A percentile compares a stretch with the other conserved stretches of the same genome.
Evolutionary conservation across 2,329 filamentous ascomycete genomes (phyloP).

Genomic region (Scedosporium minutisporum): DNA sequence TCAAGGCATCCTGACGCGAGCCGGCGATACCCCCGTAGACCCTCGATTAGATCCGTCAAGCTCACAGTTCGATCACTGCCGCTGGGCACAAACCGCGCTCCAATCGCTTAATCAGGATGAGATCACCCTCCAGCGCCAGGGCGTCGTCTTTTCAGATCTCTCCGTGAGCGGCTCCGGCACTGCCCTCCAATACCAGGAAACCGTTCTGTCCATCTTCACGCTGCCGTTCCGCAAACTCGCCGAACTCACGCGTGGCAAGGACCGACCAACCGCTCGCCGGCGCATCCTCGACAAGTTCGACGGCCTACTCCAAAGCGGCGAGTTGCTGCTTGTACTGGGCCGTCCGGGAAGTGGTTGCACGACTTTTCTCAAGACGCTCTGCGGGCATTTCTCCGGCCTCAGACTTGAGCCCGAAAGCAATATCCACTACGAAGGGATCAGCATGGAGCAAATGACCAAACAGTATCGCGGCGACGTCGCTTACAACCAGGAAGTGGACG

Average conservation of each 20-base stretch:
- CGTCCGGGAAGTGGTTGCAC: conserved; percentile 65
- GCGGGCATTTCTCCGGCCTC: conserved; percentile 54
- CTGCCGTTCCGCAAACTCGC: conserved; percentile 33
- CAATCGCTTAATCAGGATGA: conserved; percentile 29
- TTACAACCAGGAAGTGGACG: conserved; percentile 79
- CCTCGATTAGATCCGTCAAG: neutral
- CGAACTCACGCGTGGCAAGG: neutral
- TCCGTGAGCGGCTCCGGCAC: conserved; percentile 57
- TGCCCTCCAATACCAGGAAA: conserved; percentile 59
- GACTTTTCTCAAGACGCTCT: conserved; percentile 58
- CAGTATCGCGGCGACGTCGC: conserved; percentile 71
- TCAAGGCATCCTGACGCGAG: neutral
- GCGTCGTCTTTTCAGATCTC: conserved; percentile 55
- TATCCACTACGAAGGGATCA: conserved; percentile 67
- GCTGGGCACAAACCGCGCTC: neutral
- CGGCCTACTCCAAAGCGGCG: conserved; percentile 36
- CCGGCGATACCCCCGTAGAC: neutral
- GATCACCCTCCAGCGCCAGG: conserved; percentile 41
- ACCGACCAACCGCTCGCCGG: neutral
- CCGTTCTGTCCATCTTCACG: conserved; percentile 48
- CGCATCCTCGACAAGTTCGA: neutral
- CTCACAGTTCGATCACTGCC: neutral
- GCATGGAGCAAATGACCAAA: conserved; percentile 59
- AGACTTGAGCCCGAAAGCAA: conserved; percentile 48
- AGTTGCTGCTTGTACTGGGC: conserved; percentile 80